A percentile compares a stretch with the other conserved stretches of the same genome.
Conservation (phyloP, 768 basidiomycete species). For the Leccinum longicurvipes region DNA sequence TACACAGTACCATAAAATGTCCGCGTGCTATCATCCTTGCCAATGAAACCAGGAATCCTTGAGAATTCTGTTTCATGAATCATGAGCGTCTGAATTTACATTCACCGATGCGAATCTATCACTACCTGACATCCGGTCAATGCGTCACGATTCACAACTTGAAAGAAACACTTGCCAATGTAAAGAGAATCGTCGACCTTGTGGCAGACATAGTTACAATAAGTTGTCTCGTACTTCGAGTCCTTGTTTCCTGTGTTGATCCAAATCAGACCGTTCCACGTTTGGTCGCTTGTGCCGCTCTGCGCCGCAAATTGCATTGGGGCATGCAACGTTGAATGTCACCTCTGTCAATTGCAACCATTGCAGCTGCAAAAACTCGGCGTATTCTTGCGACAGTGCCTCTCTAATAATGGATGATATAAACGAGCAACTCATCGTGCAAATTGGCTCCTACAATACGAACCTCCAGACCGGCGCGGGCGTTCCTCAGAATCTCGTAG, state of each 20-base stretch:
- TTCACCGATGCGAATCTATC: neutral
- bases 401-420: slow-evolving; percentile 15
- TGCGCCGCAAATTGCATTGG: neutral
- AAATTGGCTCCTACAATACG: slow-evolving; percentile 89
- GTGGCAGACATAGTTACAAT: neutral
- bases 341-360: no score
- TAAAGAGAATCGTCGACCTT: neutral
- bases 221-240: no score
- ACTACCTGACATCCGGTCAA: no score
- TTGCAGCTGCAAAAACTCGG: no score
- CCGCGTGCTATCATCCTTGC: neutral
- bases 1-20: neutral
- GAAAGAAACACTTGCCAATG: neutral
- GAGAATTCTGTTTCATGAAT: neutral
- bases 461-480: slow-evolving; percentile 77
- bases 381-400: no score
- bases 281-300: neutral
- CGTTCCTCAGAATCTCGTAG: slow-evolving; percentile 81
- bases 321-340: no score
- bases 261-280: neutral
- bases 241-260: no score
- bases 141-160: neutral
- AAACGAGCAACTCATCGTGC: slow-evolving; percentile 52
- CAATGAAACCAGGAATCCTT: neutral
- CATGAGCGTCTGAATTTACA: neutral